Evolutionary conservation across 2,329 filamentous ascomycete genomes (phyloP).

Genomic region (Cercospora citrullina): DNA sequence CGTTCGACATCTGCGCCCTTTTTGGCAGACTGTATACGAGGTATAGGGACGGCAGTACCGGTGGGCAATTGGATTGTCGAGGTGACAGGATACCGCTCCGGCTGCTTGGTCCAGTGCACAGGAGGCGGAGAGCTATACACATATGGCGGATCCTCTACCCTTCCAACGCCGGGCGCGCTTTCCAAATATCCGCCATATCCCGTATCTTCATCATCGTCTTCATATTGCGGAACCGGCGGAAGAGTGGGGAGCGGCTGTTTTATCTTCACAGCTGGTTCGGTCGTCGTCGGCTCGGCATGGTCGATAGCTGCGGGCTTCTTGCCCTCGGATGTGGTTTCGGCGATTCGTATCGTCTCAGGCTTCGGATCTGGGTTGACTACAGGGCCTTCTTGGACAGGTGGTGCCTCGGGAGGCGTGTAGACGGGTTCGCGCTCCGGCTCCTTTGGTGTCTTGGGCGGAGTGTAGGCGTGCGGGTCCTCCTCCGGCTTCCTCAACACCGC

Average conservation of each 20-base stretch:
- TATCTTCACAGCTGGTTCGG: background rate
- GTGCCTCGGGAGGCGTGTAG: slow-evolving; percentile 7
- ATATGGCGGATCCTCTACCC: slow-evolving; percentile 11
- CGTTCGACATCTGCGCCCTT: slow-evolving; percentile 60
- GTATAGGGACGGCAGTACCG: slow-evolving; percentile 67
- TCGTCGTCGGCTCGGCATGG: background rate
- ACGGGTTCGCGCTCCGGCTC: slow-evolving; percentile 11
- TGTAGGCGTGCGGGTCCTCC: slow-evolving; percentile 16
- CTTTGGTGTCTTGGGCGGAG: slow-evolving; percentile 7
- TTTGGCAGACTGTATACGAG: slow-evolving; percentile 74
- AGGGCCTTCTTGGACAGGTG: background rate
- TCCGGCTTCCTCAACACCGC: slow-evolving; percentile 24
- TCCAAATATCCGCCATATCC: slow-evolving; percentile 8
- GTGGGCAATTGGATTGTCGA: slow-evolving; percentile 75
- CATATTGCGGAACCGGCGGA: slow-evolving; percentile 3
- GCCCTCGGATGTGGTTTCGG: background rate
- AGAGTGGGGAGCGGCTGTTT: slow-evolving; percentile 15
- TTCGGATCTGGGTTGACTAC: slow-evolving; percentile 14
- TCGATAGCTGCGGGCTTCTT: background rate
- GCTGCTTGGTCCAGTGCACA: slow-evolving; percentile 69
- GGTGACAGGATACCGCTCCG: slow-evolving; percentile 70
- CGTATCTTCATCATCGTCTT: slow-evolving; percentile 14
- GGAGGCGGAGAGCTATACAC: slow-evolving; percentile 10
- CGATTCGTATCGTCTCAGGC: slow-evolving; percentile 1
- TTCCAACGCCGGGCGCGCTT: background rate